Base-by-base conservation (phyloP, 495 filamentous ascomycete species). In the Hyaloscypha variabilis region DNA sequence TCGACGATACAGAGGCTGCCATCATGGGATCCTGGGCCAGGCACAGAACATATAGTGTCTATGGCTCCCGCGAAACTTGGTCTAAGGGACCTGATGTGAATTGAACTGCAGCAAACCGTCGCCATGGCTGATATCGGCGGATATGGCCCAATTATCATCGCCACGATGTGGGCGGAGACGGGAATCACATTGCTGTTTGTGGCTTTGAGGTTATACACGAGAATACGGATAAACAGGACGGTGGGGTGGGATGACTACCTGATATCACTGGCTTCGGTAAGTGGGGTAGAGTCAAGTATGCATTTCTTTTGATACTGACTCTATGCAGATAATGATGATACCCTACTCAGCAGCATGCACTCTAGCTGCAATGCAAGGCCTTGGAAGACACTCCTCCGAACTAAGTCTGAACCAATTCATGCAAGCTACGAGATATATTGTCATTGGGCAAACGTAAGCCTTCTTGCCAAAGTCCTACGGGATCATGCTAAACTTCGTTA, bases 161-260 rank as follows among this genome's bases (percentile, higher is more conserved):
- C 34, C 23, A 51, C 69, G 6, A 60, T 70, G 17, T 62, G 53
- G n/a, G 28, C 51, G 46, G 64, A 69, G 58, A 57, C 53, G 6
- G 58, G 53, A 4, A 55, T 72, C 14, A 39, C 70, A 13, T 61
- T 60, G 5, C 29, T 51, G 5, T 65, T 69, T 60, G 56, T 72
- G 31, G 46, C 30, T 8, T 17, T 67, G 57, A 50, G 70, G 28
- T 53, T 67, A 49, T 67, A 61, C 34, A 69, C 67, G 13, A 66
- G 70, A 51, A 60, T 59, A 4, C 25, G 30, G 13, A 62, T 67
- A 2, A 69, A 61, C 8, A 39, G 53, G 36, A 59, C 58, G 10
- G 49, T 64, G 30, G 70, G 70, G 21, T 59, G 21, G 42, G 70
- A 72, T 29, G 70, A 72, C 42, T 67, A 67, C 49, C 26, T 72